Evolutionary conservation across 2,329 filamentous ascomycete species (phyloP), one percentile per base, ranked within the genome.

Genomic region (Aspergillus unguis): DNA sequence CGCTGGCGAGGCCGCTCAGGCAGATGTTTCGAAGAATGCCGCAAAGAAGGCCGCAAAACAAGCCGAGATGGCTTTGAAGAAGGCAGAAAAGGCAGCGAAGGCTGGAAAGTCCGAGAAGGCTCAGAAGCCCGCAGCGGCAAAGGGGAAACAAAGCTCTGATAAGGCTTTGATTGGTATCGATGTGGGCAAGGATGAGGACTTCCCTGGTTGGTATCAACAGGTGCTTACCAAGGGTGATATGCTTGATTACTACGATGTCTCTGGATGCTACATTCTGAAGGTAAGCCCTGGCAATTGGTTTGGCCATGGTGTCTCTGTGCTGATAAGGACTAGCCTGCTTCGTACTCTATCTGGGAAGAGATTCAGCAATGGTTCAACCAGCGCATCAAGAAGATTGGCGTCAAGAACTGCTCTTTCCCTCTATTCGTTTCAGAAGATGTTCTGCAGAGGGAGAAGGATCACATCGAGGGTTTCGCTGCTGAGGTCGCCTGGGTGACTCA

Each of bases 381-480:
- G 27, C 83, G 85, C 63, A 99, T 97, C 71, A 92, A 95, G 80
- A 85, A 82, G 45, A 83, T 97, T 79, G 92, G 90, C 51, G 92
- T 97, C 51, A 89, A 94, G 73, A 95, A 99, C 78, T 88, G 90
- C 70, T 96, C 90, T 72, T 99, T 99, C 74, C 94, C 94, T 55
- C 87, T 99, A 72, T 99, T 96, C 76, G 84, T 99, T 60, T 95
- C 90, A 17, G 80, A 89, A 67, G 95, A 95, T 75, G 95, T 95
- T 37, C 77, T 99, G 59, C 79, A 85, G 69, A 76, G 80, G 70
- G 92, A 96, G 75, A 96, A 96, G 81, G 89, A 94, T 66, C 94
- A 99, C 72, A 88, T 99, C 57, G 92, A 99, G 74, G 94, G 94
- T n/a, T 99, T 99, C 71, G 94, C 94, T 48, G 92, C 94, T 41